Evolutionary conservation across 768 basidiomycete genomes (phyloP).

Genomic region (Guyanaporus albipodus): DNA sequence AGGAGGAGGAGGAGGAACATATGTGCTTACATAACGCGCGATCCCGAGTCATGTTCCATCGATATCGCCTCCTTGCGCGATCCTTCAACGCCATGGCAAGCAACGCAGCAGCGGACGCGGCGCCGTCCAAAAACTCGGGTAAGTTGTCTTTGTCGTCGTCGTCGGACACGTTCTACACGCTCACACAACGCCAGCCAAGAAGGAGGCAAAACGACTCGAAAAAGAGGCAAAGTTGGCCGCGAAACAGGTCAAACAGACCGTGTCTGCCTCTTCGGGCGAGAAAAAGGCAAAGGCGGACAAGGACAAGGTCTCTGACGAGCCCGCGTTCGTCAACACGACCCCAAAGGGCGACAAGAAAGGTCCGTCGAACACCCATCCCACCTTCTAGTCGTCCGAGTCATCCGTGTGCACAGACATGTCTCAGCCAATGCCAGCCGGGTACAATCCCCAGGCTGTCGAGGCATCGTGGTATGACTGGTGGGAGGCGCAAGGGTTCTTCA

Average conservation of each 20-base stretch:
- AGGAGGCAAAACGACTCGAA: conserved; percentile 77
- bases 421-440: conserved; percentile 84
- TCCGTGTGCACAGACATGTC: conserved; percentile 59
- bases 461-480: conserved; percentile 99
- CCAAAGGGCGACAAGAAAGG: conserved; percentile 95
- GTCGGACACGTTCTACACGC: no score
- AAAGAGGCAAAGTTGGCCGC: conserved; percentile 77
- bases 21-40: no score
- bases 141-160: conserved; percentile 7
- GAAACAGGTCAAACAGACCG: conserved; percentile 45
- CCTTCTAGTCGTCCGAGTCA: background rate
- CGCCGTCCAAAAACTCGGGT: conserved; percentile 41
- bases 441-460: conserved; percentile 94
- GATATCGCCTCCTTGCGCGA: conserved; percentile 15
- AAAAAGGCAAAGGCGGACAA: conserved; percentile 78
- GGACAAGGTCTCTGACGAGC: conserved; percentile 65
- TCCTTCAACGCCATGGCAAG: no score
- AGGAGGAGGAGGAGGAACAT: background rate
- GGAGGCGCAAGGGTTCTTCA: conserved; percentile 86
- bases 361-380: conserved; percentile 25
- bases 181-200: conserved; percentile 54
- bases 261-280: conserved; percentile 41
- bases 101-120: no score
- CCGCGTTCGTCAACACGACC: conserved; percentile 82
- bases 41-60: conserved; percentile 9